Conservation (phyloP, 2,329 filamentous ascomycete genomes). For the Venturia nashicola region DNA sequence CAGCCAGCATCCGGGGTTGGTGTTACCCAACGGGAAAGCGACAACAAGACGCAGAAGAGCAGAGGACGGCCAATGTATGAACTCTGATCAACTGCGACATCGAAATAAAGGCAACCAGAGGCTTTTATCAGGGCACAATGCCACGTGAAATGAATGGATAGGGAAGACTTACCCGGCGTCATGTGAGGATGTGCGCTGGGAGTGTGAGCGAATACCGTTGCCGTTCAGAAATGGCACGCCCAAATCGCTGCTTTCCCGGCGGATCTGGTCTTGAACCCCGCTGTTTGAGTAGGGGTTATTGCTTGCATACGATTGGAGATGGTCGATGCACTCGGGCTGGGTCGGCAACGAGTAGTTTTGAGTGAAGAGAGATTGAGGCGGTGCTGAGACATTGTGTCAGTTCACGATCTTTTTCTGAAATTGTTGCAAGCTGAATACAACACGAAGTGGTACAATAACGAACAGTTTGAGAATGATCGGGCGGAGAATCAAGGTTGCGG, state of each 20-base stretch:
- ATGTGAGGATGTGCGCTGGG: constrained; percentile 2
- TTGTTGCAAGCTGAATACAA: constrained; percentile 4
- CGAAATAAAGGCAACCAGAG: neutral
- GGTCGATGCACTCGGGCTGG: constrained; percentile 34
- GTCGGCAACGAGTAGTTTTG: constrained; percentile 30
- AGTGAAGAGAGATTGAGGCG: neutral
- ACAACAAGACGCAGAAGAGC: constrained; percentile 1
- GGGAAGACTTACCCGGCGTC: constrained; percentile 9
- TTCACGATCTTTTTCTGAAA: neutral
- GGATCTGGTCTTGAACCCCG: constrained; percentile 34
- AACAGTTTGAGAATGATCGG: neutral
- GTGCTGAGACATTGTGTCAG: constrained; percentile 8
- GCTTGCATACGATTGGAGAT: constrained; percentile 32
- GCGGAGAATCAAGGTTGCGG: neutral
- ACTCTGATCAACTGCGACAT: neutral
- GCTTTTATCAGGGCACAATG: neutral
- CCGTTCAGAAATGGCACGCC: neutral
- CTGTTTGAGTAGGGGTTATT: constrained; percentile 29
- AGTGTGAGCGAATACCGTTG: neutral
- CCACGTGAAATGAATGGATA: neutral
- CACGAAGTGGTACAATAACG: constrained; percentile 6
- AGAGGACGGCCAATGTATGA: neutral
- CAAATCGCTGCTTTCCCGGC: constrained; percentile 31
- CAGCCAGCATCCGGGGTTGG: neutral
- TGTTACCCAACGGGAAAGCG: neutral